Base-by-base conservation (phyloP, 805 yeast genomes). In the Diddensiella caesifluorescens region DNA sequence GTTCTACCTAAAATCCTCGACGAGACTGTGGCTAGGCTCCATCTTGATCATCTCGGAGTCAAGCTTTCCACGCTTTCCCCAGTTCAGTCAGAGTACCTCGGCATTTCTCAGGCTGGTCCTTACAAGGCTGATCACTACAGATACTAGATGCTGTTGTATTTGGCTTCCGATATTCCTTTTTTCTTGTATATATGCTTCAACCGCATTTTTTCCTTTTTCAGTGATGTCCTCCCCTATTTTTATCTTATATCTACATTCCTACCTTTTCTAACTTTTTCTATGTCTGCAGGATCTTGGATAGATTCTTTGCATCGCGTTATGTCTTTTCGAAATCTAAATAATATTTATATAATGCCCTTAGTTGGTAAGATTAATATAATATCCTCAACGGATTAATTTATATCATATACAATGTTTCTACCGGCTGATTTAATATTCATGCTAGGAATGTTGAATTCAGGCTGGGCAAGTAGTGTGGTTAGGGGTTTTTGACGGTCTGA, bases 81-180 rank as follows among this genome's bases (percentile, higher is more conserved):
- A 41, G 87, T 67, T 57, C 98, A 90, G 79, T 77, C 95, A 60
- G 95, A 88, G 56, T 90, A 90, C 83, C 81, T 90, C 67, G 89
- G 90, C 64, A 71, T 92, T 58, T 90, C 95, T 63, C 65, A 67
- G 60, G 83, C 81, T 68, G 98, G 98, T 76, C 98, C 98, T 61
- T 90, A 62, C 95, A 90, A 90, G 83, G 82, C 95, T 63, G 97
- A 90, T 61, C 85, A 82, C 75, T 90, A 90, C 94, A 85, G 97
- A 77, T 90, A 90, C 76, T 90, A 86, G 73, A 55, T 49, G 44
- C 28, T 23, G 23, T 18, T 32, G 22, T n/a, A 22, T 4, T 20
- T 15, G 33, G 10, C 10, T 4, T 13, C 18, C n/a, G 6, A 3
- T 23, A 12, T 29, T 9, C 9, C 9, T 22, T 32, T 12, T 12